Evolutionary conservation across 1,139 yeast species (phyloP), one percentile per base, ranked within the genome.

Genomic region (Diutina sp.): DNA sequence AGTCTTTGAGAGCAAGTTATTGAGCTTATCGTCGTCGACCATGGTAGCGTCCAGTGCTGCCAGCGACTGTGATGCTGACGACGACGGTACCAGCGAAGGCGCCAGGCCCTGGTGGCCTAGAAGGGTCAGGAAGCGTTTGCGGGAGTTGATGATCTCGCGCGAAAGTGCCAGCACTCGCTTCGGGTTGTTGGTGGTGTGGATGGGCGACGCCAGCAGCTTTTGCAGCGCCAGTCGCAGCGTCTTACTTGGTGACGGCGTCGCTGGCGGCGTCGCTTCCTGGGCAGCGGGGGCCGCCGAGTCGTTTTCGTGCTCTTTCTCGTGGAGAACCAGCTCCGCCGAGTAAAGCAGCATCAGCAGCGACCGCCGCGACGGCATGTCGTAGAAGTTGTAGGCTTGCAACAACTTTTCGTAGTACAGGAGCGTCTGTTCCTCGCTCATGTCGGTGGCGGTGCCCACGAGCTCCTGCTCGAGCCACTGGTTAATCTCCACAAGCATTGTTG

Each of bases 381-480:
- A 69, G 38, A 74, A 69, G 57, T 70, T 70, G 62, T 73, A 74
- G 7, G 78, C 79, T 16, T 59, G 57, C 8, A 74, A 64, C 16
- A 74, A 57, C 60, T 73, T 74, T 52, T 71, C 72, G 58, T 72
- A 73, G 62, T 74, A 74, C 35, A 62, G 59, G 55, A 74, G 59
- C 2, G 69, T 63, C n/a, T 66, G 67, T 29, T 68, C 72, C 53
- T 73, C 76, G 45, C 69, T 62, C 11, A 62, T 61, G 32, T 53
- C 54, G 38, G 35, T 47, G 45, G 56, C 21, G 50, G 47, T 21
- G 14, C 41, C 41, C 6, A 9, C 55, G 59, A 68, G 55, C 57
- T 71, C 74, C n/a, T 58, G 57, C 44, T 66, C 69, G 7, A 75
- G 62, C 68, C 73, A 67, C 32, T 64, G 56, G 61, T 71, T 74